Evolutionary conservation across 805 yeast genomes (phyloP).

Genomic region (Candida glaebosa): DNA sequence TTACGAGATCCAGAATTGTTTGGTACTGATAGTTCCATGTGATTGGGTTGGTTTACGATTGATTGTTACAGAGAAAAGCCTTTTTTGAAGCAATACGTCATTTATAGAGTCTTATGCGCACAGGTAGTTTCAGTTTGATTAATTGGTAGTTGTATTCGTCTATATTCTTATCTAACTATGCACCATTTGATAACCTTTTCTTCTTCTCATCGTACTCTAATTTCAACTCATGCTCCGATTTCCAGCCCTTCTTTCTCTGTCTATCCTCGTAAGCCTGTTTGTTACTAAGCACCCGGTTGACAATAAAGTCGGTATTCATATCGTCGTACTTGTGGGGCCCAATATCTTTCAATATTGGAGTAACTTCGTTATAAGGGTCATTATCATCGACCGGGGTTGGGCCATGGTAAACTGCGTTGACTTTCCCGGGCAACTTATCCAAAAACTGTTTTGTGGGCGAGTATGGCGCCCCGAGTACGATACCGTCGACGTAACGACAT

Average conservation of each 20-base stretch:
- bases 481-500: constrained; percentile 78
- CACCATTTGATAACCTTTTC: neutral
- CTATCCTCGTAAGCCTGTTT: constrained; percentile 76
- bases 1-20: constrained; percentile 5
- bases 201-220: constrained; percentile 20
- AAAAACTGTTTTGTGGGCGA: constrained; percentile 42
- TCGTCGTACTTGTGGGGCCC: constrained; percentile 58
- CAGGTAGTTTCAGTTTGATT: no score
- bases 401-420: constrained; percentile 52
- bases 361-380: constrained; percentile 34
- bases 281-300: constrained; percentile 67
- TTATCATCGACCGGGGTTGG: constrained; percentile 41
- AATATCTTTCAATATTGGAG: constrained; percentile 38
- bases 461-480: constrained; percentile 69
- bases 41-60: no score
- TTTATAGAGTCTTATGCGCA: no score
- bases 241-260: constrained; percentile 84
- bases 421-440: constrained; percentile 33
- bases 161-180: no score
- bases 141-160: no score
- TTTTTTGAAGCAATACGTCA: no score
- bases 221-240: constrained; percentile 45
- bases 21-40: no score
- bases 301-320: constrained; percentile 68
- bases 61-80: no score